Evolutionary conservation across 129 eudicot species (phyloP).

Genomic region (Ambrosia artemisiifolia): DNA sequence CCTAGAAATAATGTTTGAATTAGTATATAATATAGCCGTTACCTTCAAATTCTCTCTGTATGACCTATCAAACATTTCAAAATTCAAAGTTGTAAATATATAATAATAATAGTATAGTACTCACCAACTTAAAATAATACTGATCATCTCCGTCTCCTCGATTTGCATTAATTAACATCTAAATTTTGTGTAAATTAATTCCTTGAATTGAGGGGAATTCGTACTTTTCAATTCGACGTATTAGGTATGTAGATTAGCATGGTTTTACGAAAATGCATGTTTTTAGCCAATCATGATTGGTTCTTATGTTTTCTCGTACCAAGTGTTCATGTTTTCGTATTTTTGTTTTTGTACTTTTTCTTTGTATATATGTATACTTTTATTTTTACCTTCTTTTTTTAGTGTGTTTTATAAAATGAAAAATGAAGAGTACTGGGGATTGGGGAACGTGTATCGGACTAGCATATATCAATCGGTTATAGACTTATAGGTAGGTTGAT

Average conservation of each 20-base stretch:
- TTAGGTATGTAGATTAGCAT: conserved; percentile 25
- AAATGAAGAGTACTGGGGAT: no score
- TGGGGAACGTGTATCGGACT: no score
- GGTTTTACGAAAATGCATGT: conserved; percentile 22
- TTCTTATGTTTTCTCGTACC: conserved; percentile 19
- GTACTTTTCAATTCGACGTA: conserved; percentile 17
- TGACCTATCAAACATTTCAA: conserved; percentile 39
- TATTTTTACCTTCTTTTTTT: no score
- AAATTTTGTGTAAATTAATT: conserved; percentile 20
- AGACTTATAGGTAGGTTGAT: no score
- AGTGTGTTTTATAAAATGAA: no score
- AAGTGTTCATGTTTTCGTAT: conserved; percentile 11
- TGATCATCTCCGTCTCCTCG: conserved; percentile 25
- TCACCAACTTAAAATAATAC: conserved; percentile 17
- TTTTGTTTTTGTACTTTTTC: background rate
- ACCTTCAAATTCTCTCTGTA: conserved; percentile 31
- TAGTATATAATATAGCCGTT: conserved; percentile 29
- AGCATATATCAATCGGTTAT: no score
- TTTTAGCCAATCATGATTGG: conserved; percentile 22
- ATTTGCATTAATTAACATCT: conserved; percentile 40
- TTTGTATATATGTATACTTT: no score
- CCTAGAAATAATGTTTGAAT: no score
- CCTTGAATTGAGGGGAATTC: conserved; percentile 33
- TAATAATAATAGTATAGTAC: background rate
- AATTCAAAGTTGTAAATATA: conserved; percentile 47